phyloP scores from a whole-genome alignment of 208 protist genomes.

The Acanthamoeba triangularis region DNA sequence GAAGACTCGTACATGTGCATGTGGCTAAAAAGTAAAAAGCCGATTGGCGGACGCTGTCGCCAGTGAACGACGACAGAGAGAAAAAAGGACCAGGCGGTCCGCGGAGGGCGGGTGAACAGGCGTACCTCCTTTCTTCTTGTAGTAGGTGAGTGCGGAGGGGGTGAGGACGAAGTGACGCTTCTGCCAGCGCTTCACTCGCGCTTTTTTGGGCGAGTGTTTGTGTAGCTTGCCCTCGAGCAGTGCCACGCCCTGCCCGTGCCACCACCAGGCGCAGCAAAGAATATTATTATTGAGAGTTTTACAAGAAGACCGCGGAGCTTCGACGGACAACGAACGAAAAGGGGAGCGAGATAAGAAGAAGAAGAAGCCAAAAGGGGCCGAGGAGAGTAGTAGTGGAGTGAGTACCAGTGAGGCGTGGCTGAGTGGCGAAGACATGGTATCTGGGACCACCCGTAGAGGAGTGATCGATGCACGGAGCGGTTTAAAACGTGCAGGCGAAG shows the following conservation, averaged over 20 bases:
- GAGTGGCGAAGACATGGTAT: neutral
- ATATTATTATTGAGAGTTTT: neutral
- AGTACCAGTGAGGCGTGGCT: neutral
- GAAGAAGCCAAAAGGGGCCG: too few species aligned
- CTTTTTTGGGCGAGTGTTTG: constrained; percentile 42
- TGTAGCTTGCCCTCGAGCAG: constrained; percentile 15
- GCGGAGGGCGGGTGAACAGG: neutral
- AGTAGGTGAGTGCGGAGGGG: neutral
- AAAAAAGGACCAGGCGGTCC: neutral
- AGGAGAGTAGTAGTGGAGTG: neutral
- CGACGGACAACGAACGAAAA: too few species aligned
- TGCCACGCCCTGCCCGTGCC: neutral
- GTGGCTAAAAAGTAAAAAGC: neutral
- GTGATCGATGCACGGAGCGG: neutral
- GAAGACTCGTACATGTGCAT: neutral
- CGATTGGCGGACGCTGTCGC: neutral
- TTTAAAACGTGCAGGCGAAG: too few species aligned
- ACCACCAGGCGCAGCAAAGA: neutral
- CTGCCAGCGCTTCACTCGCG: constrained; percentile 3
- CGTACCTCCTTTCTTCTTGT: constrained; percentile 36
- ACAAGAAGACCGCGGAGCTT: neutral
- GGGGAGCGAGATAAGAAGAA: neutral
- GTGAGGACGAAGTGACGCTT: constrained; percentile 18
- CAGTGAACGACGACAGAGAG: neutral
- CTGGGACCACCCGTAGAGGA: neutral